Conservation (phyloP, 2,329 filamentous ascomycete genomes). For the Lasiodiplodia citricola region DNA sequence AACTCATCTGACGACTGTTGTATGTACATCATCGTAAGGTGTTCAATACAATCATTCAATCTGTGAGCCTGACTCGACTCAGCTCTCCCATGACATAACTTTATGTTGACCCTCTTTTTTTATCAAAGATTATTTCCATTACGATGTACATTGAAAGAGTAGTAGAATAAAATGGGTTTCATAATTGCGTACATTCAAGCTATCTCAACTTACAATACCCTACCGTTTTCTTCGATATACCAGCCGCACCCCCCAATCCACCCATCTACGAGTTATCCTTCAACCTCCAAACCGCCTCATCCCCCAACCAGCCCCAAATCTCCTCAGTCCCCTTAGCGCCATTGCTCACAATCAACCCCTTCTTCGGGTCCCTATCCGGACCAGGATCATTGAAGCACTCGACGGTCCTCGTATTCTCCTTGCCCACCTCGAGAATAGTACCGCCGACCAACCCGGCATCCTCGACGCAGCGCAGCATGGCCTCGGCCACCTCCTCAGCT, state of each 20-base stretch:
- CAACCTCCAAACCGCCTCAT: slow-evolving; percentile 54
- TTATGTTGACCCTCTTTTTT: too few relatives aligned
- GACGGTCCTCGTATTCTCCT: slow-evolving; percentile 57
- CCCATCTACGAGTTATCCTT: slow-evolving; percentile 8
- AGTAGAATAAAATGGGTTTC: too few relatives aligned
- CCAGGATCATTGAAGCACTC: slow-evolving; percentile 60
- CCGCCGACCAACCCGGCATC: slow-evolving; percentile 51
- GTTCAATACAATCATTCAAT: too few relatives aligned
- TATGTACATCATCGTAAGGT: too few relatives aligned
- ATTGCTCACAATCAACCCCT: slow-evolving; percentile 56
- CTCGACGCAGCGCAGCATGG: slow-evolving; percentile 62
- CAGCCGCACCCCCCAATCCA: not conserved
- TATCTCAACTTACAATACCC: not conserved
- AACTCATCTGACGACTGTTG: too few relatives aligned
- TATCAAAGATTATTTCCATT: too few relatives aligned
- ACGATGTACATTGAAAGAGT: too few relatives aligned
- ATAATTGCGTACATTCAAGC: not conserved
- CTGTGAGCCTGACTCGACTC: too few relatives aligned
- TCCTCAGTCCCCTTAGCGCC: slow-evolving; percentile 50
- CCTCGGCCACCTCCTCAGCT: slow-evolving; percentile 64
- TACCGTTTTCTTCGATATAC: too few relatives aligned
- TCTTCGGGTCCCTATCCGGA: slow-evolving; percentile 44
- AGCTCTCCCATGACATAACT: too few relatives aligned
- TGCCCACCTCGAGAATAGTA: slow-evolving; percentile 62
- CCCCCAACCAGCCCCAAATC: slow-evolving; percentile 54